Percentiles rank a stretch among this genome's conserved stretches.
Evolutionary conservation across 2,329 filamentous ascomycete genomes (phyloP).

Genomic region (Hypoxylon sp.): DNA sequence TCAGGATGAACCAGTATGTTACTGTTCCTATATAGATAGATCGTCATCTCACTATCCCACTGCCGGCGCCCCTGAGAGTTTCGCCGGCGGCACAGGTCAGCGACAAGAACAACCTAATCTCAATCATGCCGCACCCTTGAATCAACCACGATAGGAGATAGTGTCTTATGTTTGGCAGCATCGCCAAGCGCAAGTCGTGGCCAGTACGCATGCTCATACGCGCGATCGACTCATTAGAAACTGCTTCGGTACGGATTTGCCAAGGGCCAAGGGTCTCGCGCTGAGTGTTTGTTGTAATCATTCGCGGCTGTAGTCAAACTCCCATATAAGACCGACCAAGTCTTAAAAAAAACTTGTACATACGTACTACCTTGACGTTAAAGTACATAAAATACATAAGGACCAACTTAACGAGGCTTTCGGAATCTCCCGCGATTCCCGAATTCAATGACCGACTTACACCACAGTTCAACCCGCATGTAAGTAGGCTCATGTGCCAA

Average conservation of each 20-base stretch:
- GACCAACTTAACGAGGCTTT: constrained; percentile 16
- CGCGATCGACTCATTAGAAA: constrained; percentile 33
- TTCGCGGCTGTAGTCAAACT: constrained; percentile 20
- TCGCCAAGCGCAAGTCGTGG: constrained; percentile 33
- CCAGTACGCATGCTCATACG: constrained; percentile 25
- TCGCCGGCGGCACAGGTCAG: too few species aligned
- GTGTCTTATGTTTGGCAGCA: constrained; percentile 29
- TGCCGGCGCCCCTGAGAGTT: constrained; percentile 9
- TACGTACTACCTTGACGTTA: constrained; percentile 25
- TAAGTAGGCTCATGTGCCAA: constrained; percentile 37
- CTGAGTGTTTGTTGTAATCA: constrained; percentile 24
- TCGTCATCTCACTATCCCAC: too few species aligned
- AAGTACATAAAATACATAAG: constrained; percentile 16
- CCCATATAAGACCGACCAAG: constrained; percentile 25
- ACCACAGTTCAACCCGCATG: constrained; percentile 38
- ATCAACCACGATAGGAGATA: constrained; percentile 24
- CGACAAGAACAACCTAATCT: constrained; percentile 9
- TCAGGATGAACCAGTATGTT: too few species aligned
- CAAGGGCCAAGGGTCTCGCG: constrained; percentile 32
- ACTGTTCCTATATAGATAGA: too few species aligned
- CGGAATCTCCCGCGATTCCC: constrained; percentile 36
- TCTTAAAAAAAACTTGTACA: constrained; percentile 25
- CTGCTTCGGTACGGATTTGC: constrained; percentile 27
- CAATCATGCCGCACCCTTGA: constrained; percentile 16
- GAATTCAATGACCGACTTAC: constrained; percentile 38